Evolutionary conservation across 257 asterid genomes (phyloP), one percentile per base, ranked within the genome.

Genomic region (Solanum arcanum): DNA sequence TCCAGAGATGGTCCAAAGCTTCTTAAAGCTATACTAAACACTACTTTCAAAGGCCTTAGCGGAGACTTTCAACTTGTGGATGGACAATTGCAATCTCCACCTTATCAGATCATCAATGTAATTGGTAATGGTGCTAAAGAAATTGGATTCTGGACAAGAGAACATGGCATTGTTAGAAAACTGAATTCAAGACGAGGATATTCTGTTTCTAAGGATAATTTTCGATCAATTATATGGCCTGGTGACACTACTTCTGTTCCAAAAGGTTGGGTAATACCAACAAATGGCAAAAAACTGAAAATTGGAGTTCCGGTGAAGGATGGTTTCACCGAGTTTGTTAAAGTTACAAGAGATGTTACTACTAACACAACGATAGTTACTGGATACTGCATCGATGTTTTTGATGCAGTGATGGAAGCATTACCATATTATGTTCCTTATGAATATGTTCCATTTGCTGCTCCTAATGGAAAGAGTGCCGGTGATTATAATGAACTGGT

Each of bases 181-280:
- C 35, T 90, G 9, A 86, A 74, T 41, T 15, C 56, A 10, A 77
- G 83, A 52, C n/a, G 9, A 6, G 29, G 25, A 23, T 86, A 90
- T 42, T 87, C 91, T 15, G 87, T 80, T 46, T 89, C 93, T 5
- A 89, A n/a, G 68, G 49, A 86, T 15, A 90, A 89, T 12, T 72
- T 93, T 16, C 84, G 90, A 25, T 80, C 94, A 4, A 90, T 92
- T 13, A 89, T 90, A 68, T 94, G 95, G 95, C 95, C 94, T 1
- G 94, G 95, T 1, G 93, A 88, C 39, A 75, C 41, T 6, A 62
- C 86, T 12, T 41, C 86, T 49, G 69, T 86, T 5, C 95, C 95
- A 0, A 94, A 86, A 84, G 97, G 95, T 13, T 94, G 95, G 95
- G 94, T 86, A 9, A 69, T 91, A 9, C 95, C 97, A 23, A 90